Percentiles rank a stretch among this genome's conserved stretches.
These are phyloP conservation scores for Bisporella sp. DNA, from an alignment of 2,329 filamentous ascomycete species.

Conservation along the genomic window DNA sequence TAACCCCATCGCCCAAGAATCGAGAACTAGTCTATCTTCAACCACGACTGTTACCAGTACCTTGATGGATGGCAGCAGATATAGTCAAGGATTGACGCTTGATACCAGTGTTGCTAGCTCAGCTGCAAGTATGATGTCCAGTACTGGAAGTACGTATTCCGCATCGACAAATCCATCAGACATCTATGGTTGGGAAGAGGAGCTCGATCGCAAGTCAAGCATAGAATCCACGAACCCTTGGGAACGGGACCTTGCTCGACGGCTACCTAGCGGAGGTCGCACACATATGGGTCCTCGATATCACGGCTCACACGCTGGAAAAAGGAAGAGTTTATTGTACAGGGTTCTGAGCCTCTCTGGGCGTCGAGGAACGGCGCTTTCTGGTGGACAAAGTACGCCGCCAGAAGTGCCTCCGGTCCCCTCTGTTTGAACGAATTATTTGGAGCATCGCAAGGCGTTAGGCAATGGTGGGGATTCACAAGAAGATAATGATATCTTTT, in stretches of 20 bases:
- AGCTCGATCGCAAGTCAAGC: conserved; percentile 30
- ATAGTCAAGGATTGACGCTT: conserved; percentile 13
- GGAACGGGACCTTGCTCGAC: conserved; percentile 13
- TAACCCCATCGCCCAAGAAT: conserved; percentile 17
- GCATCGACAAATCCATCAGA: conserved; percentile 30
- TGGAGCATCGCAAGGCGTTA: not conserved
- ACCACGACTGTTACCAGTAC: conserved; percentile 17
- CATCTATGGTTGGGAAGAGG: conserved; percentile 48
- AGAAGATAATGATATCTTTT: not conserved
- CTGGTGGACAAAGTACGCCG: not conserved
- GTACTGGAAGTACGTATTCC: conserved; percentile 24
- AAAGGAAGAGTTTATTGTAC: conserved; percentile 1
- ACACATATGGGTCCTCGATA: conserved; percentile 10
- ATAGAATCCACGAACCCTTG: conserved; percentile 15
- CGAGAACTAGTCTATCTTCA: conserved; percentile 20
- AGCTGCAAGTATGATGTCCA: conserved; percentile 25
- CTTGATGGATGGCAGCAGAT: conserved; percentile 15
- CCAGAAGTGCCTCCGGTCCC: not conserved
- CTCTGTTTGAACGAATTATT: not conserved
- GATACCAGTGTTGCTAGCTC: conserved; percentile 27
- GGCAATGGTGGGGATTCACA: not conserved
- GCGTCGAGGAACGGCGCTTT: not conserved
- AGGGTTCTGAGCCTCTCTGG: not conserved
- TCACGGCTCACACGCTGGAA: not conserved
- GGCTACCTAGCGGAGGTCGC: conserved; percentile 16